Evolutionary conservation across 2,329 filamentous ascomycete genomes (phyloP).

Genomic region (Amauroascus verrucosus): DNA sequence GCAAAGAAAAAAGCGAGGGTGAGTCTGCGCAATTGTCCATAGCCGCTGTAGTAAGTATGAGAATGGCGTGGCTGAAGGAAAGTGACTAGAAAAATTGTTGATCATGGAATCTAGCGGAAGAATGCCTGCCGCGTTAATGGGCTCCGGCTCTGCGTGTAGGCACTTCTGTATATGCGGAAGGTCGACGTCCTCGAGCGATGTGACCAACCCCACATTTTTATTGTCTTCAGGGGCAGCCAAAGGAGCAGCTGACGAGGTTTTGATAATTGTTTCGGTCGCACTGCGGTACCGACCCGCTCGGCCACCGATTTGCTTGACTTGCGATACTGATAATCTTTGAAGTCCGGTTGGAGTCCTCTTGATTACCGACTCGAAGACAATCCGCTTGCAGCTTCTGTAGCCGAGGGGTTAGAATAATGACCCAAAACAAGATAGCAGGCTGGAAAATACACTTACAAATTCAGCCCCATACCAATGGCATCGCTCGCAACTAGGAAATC

Average conservation of each 20-base stretch:
- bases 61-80: constrained; percentile 69
- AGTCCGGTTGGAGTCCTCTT: constrained; percentile 58
- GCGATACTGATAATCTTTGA: constrained; percentile 55
- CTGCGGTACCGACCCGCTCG: constrained; percentile 78
- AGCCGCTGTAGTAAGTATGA: constrained; percentile 71
- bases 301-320: constrained; percentile 91
- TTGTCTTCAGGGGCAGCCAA: constrained; percentile 7
- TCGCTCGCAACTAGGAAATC: constrained; percentile 90
- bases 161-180: constrained; percentile 51
- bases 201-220: constrained; percentile 58
- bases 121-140: constrained; percentile 62
- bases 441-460: constrained; percentile 50
- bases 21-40: constrained; percentile 55
- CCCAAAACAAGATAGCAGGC: not conserved
- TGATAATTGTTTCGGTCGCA: constrained; percentile 43
- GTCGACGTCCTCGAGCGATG: constrained; percentile 63
- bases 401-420: constrained; percentile 13
- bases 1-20: constrained; percentile 61
- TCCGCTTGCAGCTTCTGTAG: constrained; percentile 62
- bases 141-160: constrained; percentile 53
- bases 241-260: constrained; percentile 8
- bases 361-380: constrained; percentile 69
- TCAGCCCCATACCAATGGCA: constrained; percentile 94
- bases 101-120: constrained; percentile 61
- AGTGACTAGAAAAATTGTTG: constrained; percentile 69